Evolutionary conservation across 805 yeast genomes (phyloP), one percentile per base, ranked within the genome.

Genomic region (Candida gorgasii): DNA sequence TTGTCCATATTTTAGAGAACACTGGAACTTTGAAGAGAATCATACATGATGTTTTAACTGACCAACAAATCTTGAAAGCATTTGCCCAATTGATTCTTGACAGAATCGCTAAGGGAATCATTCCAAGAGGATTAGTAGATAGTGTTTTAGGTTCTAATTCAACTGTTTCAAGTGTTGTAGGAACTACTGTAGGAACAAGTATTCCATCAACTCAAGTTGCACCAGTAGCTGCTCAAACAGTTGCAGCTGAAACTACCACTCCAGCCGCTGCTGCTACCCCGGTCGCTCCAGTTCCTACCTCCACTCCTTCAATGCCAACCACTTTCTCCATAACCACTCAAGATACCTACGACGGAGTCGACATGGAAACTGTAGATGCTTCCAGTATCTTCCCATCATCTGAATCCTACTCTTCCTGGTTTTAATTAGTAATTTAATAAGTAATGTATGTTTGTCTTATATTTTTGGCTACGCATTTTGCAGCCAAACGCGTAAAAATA

Each of bases 1-100:
- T 60, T 28, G 40, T 54, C 13, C 46, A 29, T 11, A 55, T 60
- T 12, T 47, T 56, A 37, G 50, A 50, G 39, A 53, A 54, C 14
- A 53, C 61, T 11, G 48, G 57, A 23, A 36, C 54, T 14, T 37
- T 59, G 27, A 33, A 31, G 15, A 43, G 41, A 23, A 43, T 58
- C 30, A 31, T 56, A 13, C 36, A 38, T 17, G 52, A 56, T 24
- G 43, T 60, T 30, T 49, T 59, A 26, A 38, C 43, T n/a, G 56
- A 59, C 32, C 47, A 44, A n/a, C 53, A 45, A 11, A 30, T 58
- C 12, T 49, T 58, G 36, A 42, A 36, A 9, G 48, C 43, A 29
- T 52, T 57, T 16, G 59, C 50, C 26, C 20, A 37, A 15, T 22
- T 54, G 13, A 44, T 60, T 37, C 35, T 45, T 12, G 53, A 51